Evolutionary conservation across 352 stramenopile species (phyloP).

Genomic region (Peronospora farinosa): DNA sequence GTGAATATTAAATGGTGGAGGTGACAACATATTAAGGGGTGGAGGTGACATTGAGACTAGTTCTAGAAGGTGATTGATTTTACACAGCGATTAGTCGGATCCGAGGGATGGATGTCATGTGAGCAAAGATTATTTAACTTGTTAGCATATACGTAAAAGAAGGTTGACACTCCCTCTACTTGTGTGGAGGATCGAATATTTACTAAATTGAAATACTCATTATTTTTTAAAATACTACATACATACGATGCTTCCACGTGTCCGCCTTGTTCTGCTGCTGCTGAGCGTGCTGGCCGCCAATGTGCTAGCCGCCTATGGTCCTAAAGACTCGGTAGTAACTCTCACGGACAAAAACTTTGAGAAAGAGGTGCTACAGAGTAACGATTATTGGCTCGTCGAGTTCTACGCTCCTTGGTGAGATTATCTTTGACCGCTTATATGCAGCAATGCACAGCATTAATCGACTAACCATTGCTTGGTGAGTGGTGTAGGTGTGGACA

Average conservation of each 20-base stretch:
- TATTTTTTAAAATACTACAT: too few relatives aligned
- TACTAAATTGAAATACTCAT: too few relatives aligned
- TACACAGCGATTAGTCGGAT: too few relatives aligned
- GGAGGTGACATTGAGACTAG: too few relatives aligned
- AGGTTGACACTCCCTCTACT: too few relatives aligned
- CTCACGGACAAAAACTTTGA: slow-evolving; percentile 83
- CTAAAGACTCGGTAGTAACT: slow-evolving; percentile 55
- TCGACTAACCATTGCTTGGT: not conserved
- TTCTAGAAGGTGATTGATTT: too few relatives aligned
- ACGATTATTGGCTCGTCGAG: slow-evolving; percentile 88
- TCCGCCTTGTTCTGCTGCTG: slow-evolving; percentile 12
- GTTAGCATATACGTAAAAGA: too few relatives aligned
- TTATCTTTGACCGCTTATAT: not conserved
- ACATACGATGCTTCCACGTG: slow-evolving; percentile 27
- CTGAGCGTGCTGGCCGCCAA: slow-evolving; percentile 10
- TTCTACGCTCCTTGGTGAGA: slow-evolving; percentile 89
- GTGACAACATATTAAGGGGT: too few relatives aligned
- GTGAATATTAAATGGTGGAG: too few relatives aligned
- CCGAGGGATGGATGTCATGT: too few relatives aligned
- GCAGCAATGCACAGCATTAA: not conserved
- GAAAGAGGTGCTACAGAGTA: slow-evolving; percentile 70
- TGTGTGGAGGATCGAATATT: too few relatives aligned
- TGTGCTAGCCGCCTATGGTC: slow-evolving; percentile 36
- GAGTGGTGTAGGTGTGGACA: slow-evolving; percentile 69
- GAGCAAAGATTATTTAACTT: too few relatives aligned